Conservation (phyloP, 2,329 filamentous ascomycete species). For the Exophiala dermatitidis region DNA sequence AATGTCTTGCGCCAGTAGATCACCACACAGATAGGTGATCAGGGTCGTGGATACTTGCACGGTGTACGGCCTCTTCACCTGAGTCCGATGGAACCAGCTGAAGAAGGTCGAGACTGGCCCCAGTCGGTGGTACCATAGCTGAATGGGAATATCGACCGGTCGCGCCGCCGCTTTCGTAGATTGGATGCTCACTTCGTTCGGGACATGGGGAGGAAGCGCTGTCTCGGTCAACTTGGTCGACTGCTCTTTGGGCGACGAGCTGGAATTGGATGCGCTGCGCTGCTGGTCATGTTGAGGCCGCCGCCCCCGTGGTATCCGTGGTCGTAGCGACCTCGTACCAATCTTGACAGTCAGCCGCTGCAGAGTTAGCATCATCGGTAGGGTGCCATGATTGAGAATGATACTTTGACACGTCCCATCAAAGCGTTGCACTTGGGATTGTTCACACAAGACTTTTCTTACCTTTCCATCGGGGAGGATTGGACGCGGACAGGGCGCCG, state of each 20-base stretch:
- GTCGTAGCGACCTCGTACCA: conserved; percentile 15
- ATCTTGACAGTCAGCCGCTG: conserved; percentile 16
- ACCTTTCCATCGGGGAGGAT: conserved; percentile 2
- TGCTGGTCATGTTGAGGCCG: conserved; percentile 11
- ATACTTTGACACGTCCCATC: background rate
- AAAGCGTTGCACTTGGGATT: background rate
- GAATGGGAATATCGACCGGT: conserved; percentile 24
- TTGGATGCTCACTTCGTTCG: conserved; percentile 8
- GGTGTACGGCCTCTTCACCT: conserved; percentile 64
- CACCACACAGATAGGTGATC: conserved; percentile 62
- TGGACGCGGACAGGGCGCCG: background rate
- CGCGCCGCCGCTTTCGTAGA: conserved; percentile 11
- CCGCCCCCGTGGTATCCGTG: conserved; percentile 10
- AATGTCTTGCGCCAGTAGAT: conserved; percentile 28
- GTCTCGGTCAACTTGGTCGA: background rate
- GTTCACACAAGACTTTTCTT: background rate
- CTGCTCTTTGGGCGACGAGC: conserved; percentile 5
- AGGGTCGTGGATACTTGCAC: conserved; percentile 72
- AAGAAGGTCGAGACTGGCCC: conserved; percentile 27
- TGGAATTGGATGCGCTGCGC: conserved; percentile 7
- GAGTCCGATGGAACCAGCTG: conserved; percentile 45
- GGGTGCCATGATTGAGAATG: conserved; percentile 5
- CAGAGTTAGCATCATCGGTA: conserved; percentile 14
- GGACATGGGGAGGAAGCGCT: conserved; percentile 10
- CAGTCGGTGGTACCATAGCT: conserved; percentile 26